Evolutionary conservation across 345 rosid species (phyloP).

Genomic region (Aegle marmelos): DNA sequence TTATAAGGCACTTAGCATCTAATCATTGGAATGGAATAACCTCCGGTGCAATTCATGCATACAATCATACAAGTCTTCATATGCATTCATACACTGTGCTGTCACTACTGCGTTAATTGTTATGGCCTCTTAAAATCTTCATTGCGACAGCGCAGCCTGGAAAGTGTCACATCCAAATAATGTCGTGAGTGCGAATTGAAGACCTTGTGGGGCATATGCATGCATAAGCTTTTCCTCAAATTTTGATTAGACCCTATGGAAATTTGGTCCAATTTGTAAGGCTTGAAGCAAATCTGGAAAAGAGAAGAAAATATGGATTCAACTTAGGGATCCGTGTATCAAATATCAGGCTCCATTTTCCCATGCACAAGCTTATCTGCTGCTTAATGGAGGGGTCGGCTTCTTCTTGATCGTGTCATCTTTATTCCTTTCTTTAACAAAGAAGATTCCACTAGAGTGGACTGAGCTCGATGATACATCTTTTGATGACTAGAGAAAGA

Average conservation of each 20-base stretch:
- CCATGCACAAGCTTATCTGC: constrained; percentile 2
- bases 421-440: constrained; percentile 31
- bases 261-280: constrained; percentile 19
- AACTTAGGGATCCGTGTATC: constrained; percentile 21
- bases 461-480: background rate
- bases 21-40: background rate
- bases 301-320: constrained; percentile 6
- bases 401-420: constrained; percentile 16
- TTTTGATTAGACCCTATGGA: background rate
- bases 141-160: no score
- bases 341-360: background rate
- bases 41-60: background rate
- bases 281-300: constrained; percentile 20
- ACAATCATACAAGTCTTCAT: background rate
- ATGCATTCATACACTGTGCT: background rate
- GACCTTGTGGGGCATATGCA: background rate
- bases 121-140: no score
- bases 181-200: background rate
- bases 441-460: constrained; percentile 14
- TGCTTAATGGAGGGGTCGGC: constrained; percentile 16
- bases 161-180: no score
- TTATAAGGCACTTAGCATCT: background rate
- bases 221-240: background rate
- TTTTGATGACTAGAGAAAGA: background rate
- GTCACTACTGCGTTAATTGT: no score